Base-by-base conservation (phyloP, 345 rosid species). In the Melastoma malabathricum region DNA sequence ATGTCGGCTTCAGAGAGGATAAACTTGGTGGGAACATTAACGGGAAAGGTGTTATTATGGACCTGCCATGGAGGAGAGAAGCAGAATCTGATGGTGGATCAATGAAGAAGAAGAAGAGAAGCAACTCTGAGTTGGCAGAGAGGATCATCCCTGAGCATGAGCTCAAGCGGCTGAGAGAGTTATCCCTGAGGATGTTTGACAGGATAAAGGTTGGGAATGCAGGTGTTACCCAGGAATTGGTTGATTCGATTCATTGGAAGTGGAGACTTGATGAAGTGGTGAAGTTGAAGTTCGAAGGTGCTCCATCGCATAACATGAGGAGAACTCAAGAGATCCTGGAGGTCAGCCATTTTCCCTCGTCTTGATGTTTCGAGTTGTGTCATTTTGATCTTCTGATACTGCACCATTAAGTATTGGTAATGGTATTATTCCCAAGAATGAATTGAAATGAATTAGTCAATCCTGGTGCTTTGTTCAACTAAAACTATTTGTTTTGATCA, bases 241-340 rank as follows among this genome's bases (percentile, higher is more conserved):
- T 86, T 17, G 86, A 78, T 47, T 61, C 72, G 31, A 81, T 90
- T 68, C 89, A 80, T 60, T 70, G 74, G 65, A 81, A 77, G 51
- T 86, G 96, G 98, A 80, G 66, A 66, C 56, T 65, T 63, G 84
- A 83, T 73, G 94, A 83, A 69, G 83, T 90, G 51, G 86, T 86
- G 54, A 90, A 86, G 72, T 68, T 86, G 66, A 90, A 81, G 74
- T 83, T 86, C 59, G 71, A 68, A 53, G 81, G 67, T 64, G 83
- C 96, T 31, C 78, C 55, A 59, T 70, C 96, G 5, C 75, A 69
- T 49, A 73, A 86, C 63, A 90, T 90, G 98, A 90, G 69, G 75
- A 80, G 84, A 66, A 72, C 88, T 48, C 96, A 86, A 25, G 78
- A 82, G 61, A 63, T 62, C 38, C 59, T 90, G 65, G 96, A 90